These are phyloP conservation scores for Candida cerambycidarum DNA, from an alignment of 805 yeast genomes.

Conservation along the genomic window DNA sequence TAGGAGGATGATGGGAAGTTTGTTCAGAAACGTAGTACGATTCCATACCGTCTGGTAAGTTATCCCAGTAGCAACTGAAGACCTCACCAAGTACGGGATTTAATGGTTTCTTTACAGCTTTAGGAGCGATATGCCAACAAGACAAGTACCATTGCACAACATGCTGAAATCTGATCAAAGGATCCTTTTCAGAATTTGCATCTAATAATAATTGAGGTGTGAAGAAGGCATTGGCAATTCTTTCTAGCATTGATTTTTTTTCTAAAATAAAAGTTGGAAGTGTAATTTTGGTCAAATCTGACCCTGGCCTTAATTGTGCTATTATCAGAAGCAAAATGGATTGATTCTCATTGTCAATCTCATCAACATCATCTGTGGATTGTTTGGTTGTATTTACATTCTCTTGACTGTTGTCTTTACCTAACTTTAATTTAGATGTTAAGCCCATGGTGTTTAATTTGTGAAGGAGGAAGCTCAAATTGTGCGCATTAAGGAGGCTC, in stretches of 20 bases:
- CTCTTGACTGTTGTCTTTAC: slow-evolving; percentile 11
- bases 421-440: slow-evolving; percentile 9
- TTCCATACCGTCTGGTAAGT: slow-evolving; percentile 59
- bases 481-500: slow-evolving; percentile 1
- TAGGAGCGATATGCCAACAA: slow-evolving; percentile 98
- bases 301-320: slow-evolving; percentile 88
- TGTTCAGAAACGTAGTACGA: slow-evolving; percentile 92
- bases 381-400: slow-evolving; percentile 1
- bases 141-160: slow-evolving; percentile 89
- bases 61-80: slow-evolving; percentile 90
- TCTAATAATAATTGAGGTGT: slow-evolving; percentile 72
- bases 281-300: slow-evolving; percentile 86
- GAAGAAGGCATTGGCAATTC: slow-evolving; percentile 85
- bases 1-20: slow-evolving; percentile 98
- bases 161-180: slow-evolving; percentile 65
- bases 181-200: slow-evolving; percentile 62
- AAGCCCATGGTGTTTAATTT: slow-evolving; percentile 8
- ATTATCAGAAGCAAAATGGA: slow-evolving; percentile 84
- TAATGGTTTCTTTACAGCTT: slow-evolving; percentile 95
- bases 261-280: slow-evolving; percentile 94
- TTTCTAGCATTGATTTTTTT: slow-evolving; percentile 92
- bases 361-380: slow-evolving; percentile 76
- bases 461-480: not conserved
- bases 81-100: slow-evolving; percentile 94
- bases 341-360: slow-evolving; percentile 87